phyloP scores from a whole-genome alignment of 306 rosid species.

The Malus asiatica region DNA sequence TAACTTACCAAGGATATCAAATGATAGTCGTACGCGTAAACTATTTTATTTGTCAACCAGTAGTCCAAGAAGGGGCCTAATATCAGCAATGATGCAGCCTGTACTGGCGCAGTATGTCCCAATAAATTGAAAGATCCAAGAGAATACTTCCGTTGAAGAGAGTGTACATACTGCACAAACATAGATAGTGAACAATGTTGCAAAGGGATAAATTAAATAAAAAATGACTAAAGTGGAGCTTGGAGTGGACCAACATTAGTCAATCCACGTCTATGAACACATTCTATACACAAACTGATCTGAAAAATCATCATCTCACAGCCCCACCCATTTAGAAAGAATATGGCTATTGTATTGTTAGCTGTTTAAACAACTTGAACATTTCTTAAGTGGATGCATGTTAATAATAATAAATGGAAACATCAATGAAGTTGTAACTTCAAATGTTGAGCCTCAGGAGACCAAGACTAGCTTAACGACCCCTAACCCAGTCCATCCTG shows the following conservation, averaged over 20 bases:
- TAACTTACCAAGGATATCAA: constrained; percentile 43
- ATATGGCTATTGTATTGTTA: not conserved
- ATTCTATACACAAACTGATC: not conserved
- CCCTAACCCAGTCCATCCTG: constrained; percentile 12
- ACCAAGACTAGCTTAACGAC: constrained; percentile 9
- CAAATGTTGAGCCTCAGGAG: constrained; percentile 3
- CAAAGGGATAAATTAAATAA: not conserved
- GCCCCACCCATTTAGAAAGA: not conserved
- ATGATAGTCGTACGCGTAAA: constrained; percentile 40
- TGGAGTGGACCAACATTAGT: not conserved
- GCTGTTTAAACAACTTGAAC: not conserved
- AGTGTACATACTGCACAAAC: constrained; percentile 60
- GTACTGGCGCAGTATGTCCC: constrained; percentile 76
- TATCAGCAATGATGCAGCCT: constrained; percentile 53
- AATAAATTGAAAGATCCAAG: constrained; percentile 71
- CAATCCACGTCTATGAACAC: not conserved
- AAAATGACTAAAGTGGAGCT: not conserved
- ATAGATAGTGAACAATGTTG: constrained; percentile 9
- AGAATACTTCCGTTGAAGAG: constrained; percentile 66
- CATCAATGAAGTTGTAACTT: constrained; percentile 5
- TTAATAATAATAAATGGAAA: constrained; percentile 8
- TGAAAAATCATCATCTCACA: not conserved
- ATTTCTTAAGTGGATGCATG: not conserved
- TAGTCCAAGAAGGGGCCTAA: constrained; percentile 66
- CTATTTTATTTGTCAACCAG: constrained; percentile 59